Percentiles rank a stretch among this genome's conserved stretches.
These are phyloP conservation scores for Ascosphaera apis DNA, from an alignment of 2,329 filamentous ascomycete species.

Conservation along the genomic window DNA sequence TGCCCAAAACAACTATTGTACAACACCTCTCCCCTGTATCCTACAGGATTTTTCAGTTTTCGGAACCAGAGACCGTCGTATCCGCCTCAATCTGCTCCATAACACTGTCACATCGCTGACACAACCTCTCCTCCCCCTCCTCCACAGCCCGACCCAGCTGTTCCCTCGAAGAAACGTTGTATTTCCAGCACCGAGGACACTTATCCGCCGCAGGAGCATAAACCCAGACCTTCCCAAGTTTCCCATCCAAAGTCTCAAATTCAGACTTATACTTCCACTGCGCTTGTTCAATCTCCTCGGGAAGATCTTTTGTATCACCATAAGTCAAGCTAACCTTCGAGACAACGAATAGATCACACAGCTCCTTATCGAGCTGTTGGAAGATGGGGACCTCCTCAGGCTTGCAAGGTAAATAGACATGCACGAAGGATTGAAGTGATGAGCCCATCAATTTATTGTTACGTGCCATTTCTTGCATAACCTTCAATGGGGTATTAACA, in stretches of 20 bases:
- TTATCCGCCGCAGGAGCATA: conserved; percentile 36
- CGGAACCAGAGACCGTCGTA: no score
- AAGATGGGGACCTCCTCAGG: conserved; percentile 8
- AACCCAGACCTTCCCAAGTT: conserved; percentile 16
- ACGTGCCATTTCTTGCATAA: conserved; percentile 50
- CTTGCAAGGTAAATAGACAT: conserved; percentile 11
- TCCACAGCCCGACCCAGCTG: conserved; percentile 8
- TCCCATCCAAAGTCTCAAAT: conserved; percentile 16
- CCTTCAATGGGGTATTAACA: conserved; percentile 46
- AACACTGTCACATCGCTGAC: conserved; percentile 47
- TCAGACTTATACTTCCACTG: conserved; percentile 21
- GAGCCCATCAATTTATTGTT: conserved; percentile 51
- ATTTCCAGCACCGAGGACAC: conserved; percentile 78
- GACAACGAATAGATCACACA: conserved; percentile 45
- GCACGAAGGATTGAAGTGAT: conserved; percentile 54
- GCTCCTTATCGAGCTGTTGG: conserved; percentile 21
- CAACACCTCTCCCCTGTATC: background rate
- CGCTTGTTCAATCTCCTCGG: conserved; percentile 10
- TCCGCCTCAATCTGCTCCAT: conserved; percentile 21
- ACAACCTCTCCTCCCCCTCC: conserved; percentile 38
- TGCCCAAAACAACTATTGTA: background rate
- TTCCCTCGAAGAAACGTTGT: conserved; percentile 46
- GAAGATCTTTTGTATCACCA: conserved; percentile 9
- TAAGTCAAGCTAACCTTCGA: conserved; percentile 34
- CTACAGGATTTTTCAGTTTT: conserved; percentile 2